A percentile compares a stretch with the other conserved stretches of the same genome.
Evolutionary conservation across 805 yeast species (phyloP).

Genomic region (Hermanozyma aechmeae): DNA sequence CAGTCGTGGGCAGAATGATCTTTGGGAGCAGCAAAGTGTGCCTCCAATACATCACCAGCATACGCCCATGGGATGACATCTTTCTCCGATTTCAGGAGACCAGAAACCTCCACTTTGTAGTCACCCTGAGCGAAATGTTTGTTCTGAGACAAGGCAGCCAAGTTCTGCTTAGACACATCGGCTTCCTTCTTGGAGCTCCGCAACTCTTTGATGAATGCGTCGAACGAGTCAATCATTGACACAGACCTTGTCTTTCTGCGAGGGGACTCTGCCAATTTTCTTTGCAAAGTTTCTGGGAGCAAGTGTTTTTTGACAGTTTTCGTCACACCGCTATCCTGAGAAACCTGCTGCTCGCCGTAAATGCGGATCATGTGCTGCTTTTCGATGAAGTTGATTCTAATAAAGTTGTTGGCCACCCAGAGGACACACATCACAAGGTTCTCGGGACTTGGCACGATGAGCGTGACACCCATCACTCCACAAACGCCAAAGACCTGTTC

Average conservation of each 20-base stretch:
- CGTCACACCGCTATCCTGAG: conserved; percentile 43
- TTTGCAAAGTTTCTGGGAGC: conserved; percentile 29
- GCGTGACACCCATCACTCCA: conserved; percentile 69
- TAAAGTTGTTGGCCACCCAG: conserved; percentile 59
- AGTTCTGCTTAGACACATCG: conserved; percentile 21
- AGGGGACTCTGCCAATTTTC: conserved; percentile 21
- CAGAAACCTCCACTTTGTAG: conserved; percentile 18
- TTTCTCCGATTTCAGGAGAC: conserved; percentile 8
- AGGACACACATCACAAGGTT: conserved; percentile 40
- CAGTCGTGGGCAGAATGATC: conserved; percentile 49
- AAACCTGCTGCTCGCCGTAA: conserved; percentile 56
- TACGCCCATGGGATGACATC: conserved; percentile 9
- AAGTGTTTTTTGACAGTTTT: conserved; percentile 34
- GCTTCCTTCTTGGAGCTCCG: conserved; percentile 19
- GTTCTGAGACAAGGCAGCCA: conserved; percentile 30
- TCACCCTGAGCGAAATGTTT: conserved; percentile 28
- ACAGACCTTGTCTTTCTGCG: conserved; percentile 21
- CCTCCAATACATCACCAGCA: conserved; percentile 45
- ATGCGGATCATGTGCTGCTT: conserved; percentile 69
- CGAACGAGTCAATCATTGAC: conserved; percentile 34
- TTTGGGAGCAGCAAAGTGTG: conserved; percentile 47
- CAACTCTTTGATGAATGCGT: conserved; percentile 34
- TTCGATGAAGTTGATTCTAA: conserved; percentile 66
- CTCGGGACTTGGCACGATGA: conserved; percentile 45
- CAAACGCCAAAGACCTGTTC: conserved; percentile 71